These are phyloP conservation scores for Starmerella khaoyaiensis DNA, from an alignment of 805 yeast genomes.

Conservation along the genomic window DNA sequence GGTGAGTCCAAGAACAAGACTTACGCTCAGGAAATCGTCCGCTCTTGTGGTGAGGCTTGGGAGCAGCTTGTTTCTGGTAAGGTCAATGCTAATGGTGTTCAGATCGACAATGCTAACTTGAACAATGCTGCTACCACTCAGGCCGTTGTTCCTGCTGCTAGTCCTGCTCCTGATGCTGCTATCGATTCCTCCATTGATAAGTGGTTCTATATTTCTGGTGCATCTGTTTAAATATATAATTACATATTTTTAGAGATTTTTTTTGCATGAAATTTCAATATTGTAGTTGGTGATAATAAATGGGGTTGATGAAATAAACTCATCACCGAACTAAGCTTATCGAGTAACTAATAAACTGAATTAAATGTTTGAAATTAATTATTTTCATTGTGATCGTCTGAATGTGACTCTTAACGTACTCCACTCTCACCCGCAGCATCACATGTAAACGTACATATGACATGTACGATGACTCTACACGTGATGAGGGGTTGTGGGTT, in stretches of 20 bases:
- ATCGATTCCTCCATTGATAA: constrained; percentile 93
- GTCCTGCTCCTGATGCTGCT: constrained; percentile 73
- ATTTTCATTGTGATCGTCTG: too few species aligned
- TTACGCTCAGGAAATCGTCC: constrained; percentile 73
- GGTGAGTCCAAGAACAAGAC: constrained; percentile 81
- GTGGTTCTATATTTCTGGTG: constrained; percentile 85
- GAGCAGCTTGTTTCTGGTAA: constrained; percentile 55
- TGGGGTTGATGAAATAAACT: too few species aligned
- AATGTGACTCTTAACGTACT: too few species aligned
- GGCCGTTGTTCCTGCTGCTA: constrained; percentile 50
- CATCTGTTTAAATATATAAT: constrained; percentile 18
- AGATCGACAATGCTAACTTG: constrained; percentile 65
- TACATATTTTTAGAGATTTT: background rate
- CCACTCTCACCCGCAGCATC: too few species aligned
- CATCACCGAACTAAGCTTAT: too few species aligned
- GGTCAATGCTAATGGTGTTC: constrained; percentile 50
- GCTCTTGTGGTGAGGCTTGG: constrained; percentile 82
- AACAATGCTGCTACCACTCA: constrained; percentile 27
- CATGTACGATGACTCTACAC: too few species aligned
- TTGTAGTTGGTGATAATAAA: too few species aligned
- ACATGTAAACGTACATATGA: too few species aligned
- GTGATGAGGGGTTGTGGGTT: too few species aligned
- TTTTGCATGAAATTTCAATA: too few species aligned
- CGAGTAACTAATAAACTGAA: too few species aligned
- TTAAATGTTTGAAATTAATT: too few species aligned